Base-by-base conservation (phyloP, 2,329 filamentous ascomycete genomes). In the Rhexocercosporidium sp. region DNA sequence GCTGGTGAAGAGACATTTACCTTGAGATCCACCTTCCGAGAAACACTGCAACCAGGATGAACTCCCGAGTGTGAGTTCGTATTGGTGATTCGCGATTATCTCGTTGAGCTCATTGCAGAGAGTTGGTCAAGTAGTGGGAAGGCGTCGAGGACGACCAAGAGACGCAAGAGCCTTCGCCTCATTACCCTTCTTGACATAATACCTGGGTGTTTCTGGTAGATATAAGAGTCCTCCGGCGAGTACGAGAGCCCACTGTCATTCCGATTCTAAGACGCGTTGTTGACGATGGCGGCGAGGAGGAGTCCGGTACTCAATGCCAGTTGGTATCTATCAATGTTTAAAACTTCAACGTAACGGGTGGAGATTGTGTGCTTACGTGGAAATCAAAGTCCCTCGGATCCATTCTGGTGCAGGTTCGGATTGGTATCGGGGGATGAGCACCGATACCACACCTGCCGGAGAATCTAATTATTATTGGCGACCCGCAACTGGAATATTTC, bases 121-220 rank as follows among this genome's bases (percentile, higher is more conserved):
- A 14, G 85, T 83, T 0, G 84, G 81, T 70, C 92, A 85, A 64
- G 88, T 84, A 2, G 80, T 69, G 0, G 83, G 80, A 1, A 92
- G 83, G 12, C 90, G 84, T 60, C 91, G 88, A 20, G 93, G 84
- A 51, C 79, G 82, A 57, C 83, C 81, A 1, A 93, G 83, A 3
- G 89, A 78, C 18, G 76, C 79, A 8, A 86, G 84, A 1, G 90
- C 90, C 60, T 82, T 78, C 1, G 87, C 85, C 34, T 80, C 77
- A 41, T 82, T 79, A 65, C 84, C 85, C 56, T 81, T 81, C 79
- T 89, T 91, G 79, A 93, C 88, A n/a, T 91, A 81, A 77, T 83
- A 94, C 27, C 91, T 86, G 1, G 91, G 91, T 0, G 91, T 92
- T 76, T 94, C 91, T 11, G 91, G 91, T 1, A 94, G 84, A 63